Percentiles rank a stretch among this genome's conserved stretches.
Evolutionary conservation across 2,329 filamentous ascomycete genomes (phyloP).

Genomic region (Mollisiaceae sp.): DNA sequence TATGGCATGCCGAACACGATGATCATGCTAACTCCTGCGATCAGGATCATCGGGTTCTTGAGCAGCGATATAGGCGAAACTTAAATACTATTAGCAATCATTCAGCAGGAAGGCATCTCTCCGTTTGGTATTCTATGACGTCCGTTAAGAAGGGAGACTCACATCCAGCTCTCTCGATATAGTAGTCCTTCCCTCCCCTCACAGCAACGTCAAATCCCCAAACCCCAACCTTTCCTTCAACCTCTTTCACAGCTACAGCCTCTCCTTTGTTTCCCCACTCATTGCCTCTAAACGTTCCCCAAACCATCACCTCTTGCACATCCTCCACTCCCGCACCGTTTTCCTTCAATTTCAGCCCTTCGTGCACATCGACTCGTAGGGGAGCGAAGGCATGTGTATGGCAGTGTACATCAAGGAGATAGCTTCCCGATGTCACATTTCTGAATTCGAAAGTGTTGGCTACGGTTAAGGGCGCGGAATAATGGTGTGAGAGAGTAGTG

Average conservation of each 20-base stretch:
- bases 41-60: slow-evolving; percentile 96
- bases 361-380: slow-evolving; percentile 75
- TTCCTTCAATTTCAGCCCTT: slow-evolving; percentile 34
- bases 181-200: slow-evolving; percentile 73
- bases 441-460: slow-evolving; percentile 77
- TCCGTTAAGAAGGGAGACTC: slow-evolving; percentile 47
- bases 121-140: not conserved
- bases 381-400: slow-evolving; percentile 77
- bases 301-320: slow-evolving; percentile 62
- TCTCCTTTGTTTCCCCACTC: slow-evolving; percentile 89
- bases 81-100: slow-evolving; percentile 43
- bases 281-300: slow-evolving; percentile 88
- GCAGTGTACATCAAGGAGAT: slow-evolving; percentile 82
- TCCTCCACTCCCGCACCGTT: slow-evolving; percentile 31
- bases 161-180: slow-evolving; percentile 77
- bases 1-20: slow-evolving; percentile 94
- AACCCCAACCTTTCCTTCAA: slow-evolving; percentile 42
- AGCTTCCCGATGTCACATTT: slow-evolving; percentile 73
- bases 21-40: slow-evolving; percentile 81
- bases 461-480: slow-evolving; percentile 68
- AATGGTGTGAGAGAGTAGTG: slow-evolving; percentile 56
- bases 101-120: not conserved
- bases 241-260: slow-evolving; percentile 48
- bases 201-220: slow-evolving; percentile 48
- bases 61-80: slow-evolving; percentile 82